Percentiles rank a stretch among this genome's conserved stretches.
These are phyloP conservation scores for Globisporangium middletonii DNA, from an alignment of 352 stramenopile species.

Conservation along the genomic window DNA sequence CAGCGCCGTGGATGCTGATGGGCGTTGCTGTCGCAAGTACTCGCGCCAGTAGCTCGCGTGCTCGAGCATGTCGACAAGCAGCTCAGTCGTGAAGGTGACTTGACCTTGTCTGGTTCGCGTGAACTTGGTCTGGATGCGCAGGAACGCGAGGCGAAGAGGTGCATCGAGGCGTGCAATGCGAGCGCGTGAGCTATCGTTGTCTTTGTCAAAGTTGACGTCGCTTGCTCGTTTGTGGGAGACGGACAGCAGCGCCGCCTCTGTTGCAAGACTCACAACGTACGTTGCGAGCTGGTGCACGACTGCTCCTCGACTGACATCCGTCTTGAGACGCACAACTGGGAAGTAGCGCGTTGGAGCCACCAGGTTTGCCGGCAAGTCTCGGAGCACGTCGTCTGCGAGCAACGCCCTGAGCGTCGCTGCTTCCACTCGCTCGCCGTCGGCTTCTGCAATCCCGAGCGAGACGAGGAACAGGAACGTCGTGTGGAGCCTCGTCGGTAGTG, in stretches of 20 bases:
- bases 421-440: background rate
- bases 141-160: slow-evolving; percentile 4
- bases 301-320: background rate
- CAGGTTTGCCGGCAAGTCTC: background rate
- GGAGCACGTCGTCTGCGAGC: slow-evolving; percentile 4
- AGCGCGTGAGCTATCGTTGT: background rate
- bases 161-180: background rate
- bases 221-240: background rate
- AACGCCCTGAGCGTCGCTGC: background rate
- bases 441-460: slow-evolving; percentile 9
- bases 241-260: background rate
- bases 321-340: background rate
- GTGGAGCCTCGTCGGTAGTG: slow-evolving; percentile 21
- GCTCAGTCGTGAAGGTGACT: background rate
- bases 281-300: slow-evolving; percentile 3
- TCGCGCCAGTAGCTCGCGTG: slow-evolving; percentile 20
- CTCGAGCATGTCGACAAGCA: slow-evolving; percentile 28
- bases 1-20: background rate
- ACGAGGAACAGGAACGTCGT: slow-evolving; percentile 23
- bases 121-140: slow-evolving; percentile 20
- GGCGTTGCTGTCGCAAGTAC: slow-evolving; percentile 13
- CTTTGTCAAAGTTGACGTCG: background rate
- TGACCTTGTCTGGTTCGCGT: background rate
- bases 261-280: background rate
- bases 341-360: background rate